These are phyloP conservation scores for Salix koriyanagi DNA, from an alignment of 345 rosid genomes.

Conservation along the genomic window DNA sequence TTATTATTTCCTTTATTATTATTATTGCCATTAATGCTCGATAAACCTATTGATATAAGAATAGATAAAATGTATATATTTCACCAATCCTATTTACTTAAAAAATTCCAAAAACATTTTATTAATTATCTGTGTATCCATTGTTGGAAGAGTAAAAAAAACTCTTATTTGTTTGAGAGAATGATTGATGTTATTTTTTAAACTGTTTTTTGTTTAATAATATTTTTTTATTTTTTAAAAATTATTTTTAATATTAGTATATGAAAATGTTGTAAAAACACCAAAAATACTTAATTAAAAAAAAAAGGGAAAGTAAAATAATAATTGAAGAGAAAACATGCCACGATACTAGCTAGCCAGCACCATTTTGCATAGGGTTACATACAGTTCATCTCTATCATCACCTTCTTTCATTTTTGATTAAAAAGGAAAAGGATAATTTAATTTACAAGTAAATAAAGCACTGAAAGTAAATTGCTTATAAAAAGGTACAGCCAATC, in stretches of 20 bases:
- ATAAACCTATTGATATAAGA: too few relatives aligned
- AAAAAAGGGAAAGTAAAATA: background rate
- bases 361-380: constrained; percentile 20
- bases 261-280: fast-evolving
- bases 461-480: background rate
- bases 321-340: constrained; percentile 24
- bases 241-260: too few relatives aligned
- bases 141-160: too few relatives aligned
- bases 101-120: too few relatives aligned
- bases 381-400: constrained; percentile 10
- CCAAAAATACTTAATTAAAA: too few relatives aligned
- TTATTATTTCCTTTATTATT: background rate
- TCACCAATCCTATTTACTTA: too few relatives aligned
- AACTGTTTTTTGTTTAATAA: too few relatives aligned
- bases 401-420: background rate
- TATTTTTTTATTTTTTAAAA: too few relatives aligned
- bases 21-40: background rate
- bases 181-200: too few relatives aligned
- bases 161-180: too few relatives aligned
- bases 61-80: too few relatives aligned
- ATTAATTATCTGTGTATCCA: too few relatives aligned
- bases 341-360: constrained; percentile 17
- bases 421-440: background rate
- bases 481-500: background rate
- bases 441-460: background rate